Percentiles rank a stretch among this genome's conserved stretches.
These are phyloP conservation scores for Calonectria henricotiae DNA, from an alignment of 2,329 filamentous ascomycete species.

Conservation along the genomic window DNA sequence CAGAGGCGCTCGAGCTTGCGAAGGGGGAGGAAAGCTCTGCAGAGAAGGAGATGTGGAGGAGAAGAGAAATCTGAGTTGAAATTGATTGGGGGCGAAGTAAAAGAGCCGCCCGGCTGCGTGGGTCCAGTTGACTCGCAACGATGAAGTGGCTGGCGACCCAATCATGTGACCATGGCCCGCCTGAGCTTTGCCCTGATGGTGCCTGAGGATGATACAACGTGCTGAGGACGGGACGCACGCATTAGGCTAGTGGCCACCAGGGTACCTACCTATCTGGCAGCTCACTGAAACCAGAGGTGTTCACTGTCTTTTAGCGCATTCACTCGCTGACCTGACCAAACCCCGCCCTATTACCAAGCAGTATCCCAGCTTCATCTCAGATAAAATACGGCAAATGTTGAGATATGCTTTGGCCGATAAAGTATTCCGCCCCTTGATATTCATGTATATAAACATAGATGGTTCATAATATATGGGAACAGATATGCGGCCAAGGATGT, in stretches of 20 bases:
- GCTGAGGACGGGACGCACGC: neutral
- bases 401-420: neutral
- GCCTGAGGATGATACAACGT: conserved; percentile 35
- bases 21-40: conserved; percentile 38
- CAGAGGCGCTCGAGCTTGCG: conserved; percentile 30
- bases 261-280: conserved; percentile 8
- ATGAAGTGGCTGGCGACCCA: conserved; percentile 40
- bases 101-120: conserved; percentile 48
- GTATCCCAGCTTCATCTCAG: conserved; percentile 6
- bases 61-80: conserved; percentile 42
- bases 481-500: neutral
- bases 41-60: conserved; percentile 44
- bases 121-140: conserved; percentile 41
- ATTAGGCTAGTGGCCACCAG: neutral
- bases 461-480: neutral
- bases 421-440: neutral
- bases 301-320: conserved; percentile 14
- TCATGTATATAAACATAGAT: neutral
- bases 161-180: conserved; percentile 43
- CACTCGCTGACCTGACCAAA: neutral
- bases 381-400: neutral
- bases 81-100: conserved; percentile 51
- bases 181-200: conserved; percentile 32
- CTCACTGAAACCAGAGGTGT: neutral
- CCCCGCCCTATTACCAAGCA: neutral